Percentiles rank a stretch among this genome's conserved stretches.
Conservation (phyloP, 768 basidiomycete species). For the Paxillus rubicundulus region DNA sequence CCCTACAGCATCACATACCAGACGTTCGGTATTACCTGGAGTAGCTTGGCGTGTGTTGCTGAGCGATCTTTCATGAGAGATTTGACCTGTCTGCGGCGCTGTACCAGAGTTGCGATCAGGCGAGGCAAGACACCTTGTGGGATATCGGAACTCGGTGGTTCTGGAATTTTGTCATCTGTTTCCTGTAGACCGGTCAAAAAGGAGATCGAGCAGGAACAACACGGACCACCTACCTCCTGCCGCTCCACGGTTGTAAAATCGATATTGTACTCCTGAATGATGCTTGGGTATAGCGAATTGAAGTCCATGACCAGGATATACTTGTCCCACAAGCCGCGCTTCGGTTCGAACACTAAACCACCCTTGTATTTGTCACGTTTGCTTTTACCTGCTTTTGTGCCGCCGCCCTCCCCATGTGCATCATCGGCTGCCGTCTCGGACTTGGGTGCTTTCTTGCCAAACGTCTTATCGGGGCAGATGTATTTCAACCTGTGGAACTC, state of each 20-base stretch:
- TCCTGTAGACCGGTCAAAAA: slow-evolving; percentile 32
- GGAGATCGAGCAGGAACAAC: background rate
- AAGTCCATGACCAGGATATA: slow-evolving; percentile 99
- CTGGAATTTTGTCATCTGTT: slow-evolving; percentile 84
- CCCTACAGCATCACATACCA: background rate
- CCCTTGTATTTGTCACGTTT: slow-evolving; percentile 97
- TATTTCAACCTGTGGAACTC: slow-evolving; percentile 97
- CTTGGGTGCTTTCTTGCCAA: slow-evolving; percentile 69
- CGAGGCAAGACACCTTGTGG: slow-evolving; percentile 91
- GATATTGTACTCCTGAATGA: slow-evolving; percentile 99
- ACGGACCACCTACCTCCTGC: slow-evolving; percentile 43
- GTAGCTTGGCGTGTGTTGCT: slow-evolving; percentile 66
- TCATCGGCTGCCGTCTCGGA: slow-evolving; percentile 52
- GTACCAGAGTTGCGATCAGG: slow-evolving; percentile 95
- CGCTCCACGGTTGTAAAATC: slow-evolving; percentile 95
- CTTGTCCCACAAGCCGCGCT: slow-evolving; percentile 94
- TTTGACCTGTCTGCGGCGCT: slow-evolving; percentile 87
- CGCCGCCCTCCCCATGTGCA: slow-evolving; percentile 44
- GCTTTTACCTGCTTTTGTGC: slow-evolving; percentile 52
- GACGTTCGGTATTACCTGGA: slow-evolving; percentile 59
- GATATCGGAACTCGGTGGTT: slow-evolving; percentile 71
- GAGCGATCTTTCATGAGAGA: slow-evolving; percentile 88
- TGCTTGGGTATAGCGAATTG: slow-evolving; percentile 98
- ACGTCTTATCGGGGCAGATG: slow-evolving; percentile 93
- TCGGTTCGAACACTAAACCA: slow-evolving; percentile 95